Evolutionary conservation across 73 alveolate species (phyloP).

Genomic region (Strombidium stylifer): DNA sequence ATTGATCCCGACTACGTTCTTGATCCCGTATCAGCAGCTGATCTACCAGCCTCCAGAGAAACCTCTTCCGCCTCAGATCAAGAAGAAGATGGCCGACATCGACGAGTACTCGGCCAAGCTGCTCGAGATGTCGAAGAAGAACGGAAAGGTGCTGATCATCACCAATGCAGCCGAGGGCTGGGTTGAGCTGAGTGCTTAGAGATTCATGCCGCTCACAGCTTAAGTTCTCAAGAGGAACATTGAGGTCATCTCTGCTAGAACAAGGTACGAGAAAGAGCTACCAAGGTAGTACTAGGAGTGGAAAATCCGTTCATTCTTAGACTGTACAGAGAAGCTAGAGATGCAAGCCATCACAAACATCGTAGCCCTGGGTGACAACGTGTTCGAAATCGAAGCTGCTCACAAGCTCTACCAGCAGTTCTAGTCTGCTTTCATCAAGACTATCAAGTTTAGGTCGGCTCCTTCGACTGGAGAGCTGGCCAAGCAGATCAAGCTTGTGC

Average conservation of each 20-base stretch:
- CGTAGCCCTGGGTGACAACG: slow-evolving; percentile 82
- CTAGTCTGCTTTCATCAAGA: slow-evolving; percentile 73
- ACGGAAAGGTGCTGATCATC: slow-evolving; percentile 78
- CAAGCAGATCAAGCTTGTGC: slow-evolving; percentile 61
- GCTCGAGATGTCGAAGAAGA: slow-evolving; percentile 50
- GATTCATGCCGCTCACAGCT: slow-evolving; percentile 64
- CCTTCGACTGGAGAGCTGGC: slow-evolving; percentile 68
- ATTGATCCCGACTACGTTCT: slow-evolving; percentile 74
- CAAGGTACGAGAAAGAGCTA: slow-evolving; percentile 65
- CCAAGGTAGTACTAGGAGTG: slow-evolving; percentile 79
- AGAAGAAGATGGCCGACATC: slow-evolving; percentile 44
- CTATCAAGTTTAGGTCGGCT: slow-evolving; percentile 66
- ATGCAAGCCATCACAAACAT: slow-evolving; percentile 76
- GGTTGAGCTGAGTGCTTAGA: slow-evolving; percentile 78
- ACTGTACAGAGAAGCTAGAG: slow-evolving; percentile 51
- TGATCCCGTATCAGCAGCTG: slow-evolving; percentile 51
- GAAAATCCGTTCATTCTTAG: slow-evolving; percentile 85
- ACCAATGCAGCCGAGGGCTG: slow-evolving; percentile 92
- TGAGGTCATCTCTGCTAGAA: slow-evolving; percentile 76
- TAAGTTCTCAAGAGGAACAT: slow-evolving; percentile 46
- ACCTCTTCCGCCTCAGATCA: slow-evolving; percentile 15
- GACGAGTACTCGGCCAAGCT: slow-evolving; percentile 60
- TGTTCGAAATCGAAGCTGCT: slow-evolving; percentile 86
- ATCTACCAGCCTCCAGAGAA: slow-evolving; percentile 3
- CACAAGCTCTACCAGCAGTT: slow-evolving; percentile 69